Conservation (phyloP, 345 rosid genomes). For the Crucihimalaya himalaica region DNA sequence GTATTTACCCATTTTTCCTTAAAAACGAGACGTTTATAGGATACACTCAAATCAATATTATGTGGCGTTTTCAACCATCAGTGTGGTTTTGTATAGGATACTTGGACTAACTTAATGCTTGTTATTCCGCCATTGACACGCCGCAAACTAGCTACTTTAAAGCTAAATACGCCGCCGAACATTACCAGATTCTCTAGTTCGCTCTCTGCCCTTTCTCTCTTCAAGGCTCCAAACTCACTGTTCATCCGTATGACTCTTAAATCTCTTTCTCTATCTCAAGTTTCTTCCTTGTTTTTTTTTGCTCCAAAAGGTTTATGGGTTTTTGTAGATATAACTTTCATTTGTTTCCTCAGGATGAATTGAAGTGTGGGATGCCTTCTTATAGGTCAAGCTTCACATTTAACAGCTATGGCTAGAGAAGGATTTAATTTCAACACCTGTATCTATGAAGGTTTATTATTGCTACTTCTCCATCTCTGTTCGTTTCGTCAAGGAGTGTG, state of each 20-base stretch:
- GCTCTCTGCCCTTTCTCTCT: conserved; percentile 77
- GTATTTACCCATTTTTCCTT: too few relatives aligned
- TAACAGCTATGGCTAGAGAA: conserved; percentile 73
- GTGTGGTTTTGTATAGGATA: too few relatives aligned
- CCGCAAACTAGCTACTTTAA: conserved; percentile 68
- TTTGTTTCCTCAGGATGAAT: conserved; percentile 85
- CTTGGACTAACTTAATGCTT: too few relatives aligned
- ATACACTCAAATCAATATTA: too few relatives aligned
- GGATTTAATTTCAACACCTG: conserved; percentile 91
- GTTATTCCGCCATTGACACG: conserved; percentile 72
- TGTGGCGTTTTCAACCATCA: too few relatives aligned
- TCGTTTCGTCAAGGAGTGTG: conserved; percentile 4
- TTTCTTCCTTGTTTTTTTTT: not conserved
- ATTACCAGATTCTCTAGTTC: conserved; percentile 76
- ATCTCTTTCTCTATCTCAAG: not conserved
- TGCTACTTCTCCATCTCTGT: not conserved
- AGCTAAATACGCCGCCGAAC: conserved; percentile 68
- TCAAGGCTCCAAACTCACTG: conserved; percentile 52
- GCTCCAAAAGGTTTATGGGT: not conserved
- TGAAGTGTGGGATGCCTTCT: conserved; percentile 74
- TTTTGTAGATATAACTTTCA: conserved; percentile 78
- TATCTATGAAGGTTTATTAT: conserved; percentile 63
- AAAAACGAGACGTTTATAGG: too few relatives aligned
- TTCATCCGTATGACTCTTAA: conserved; percentile 60
- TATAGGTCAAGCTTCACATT: conserved; percentile 77